phyloP scores from a whole-genome alignment of 2,329 filamentous ascomycete species.

The Dactylellina cionopaga region DNA sequence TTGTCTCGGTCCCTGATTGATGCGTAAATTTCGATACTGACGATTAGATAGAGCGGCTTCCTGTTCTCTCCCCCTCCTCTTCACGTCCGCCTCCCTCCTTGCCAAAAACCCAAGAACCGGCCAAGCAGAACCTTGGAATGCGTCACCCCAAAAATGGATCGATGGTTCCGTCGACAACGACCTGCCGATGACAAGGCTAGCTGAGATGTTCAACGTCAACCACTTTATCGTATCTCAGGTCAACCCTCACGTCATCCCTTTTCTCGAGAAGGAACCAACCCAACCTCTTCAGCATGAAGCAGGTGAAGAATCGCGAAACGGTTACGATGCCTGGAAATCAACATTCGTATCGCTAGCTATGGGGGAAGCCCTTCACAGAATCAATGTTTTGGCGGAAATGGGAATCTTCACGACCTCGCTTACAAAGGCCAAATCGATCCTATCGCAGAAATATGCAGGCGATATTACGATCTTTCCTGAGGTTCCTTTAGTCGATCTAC shows the following conservation, averaged over 20 bases:
- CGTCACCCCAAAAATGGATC: constrained; percentile 85
- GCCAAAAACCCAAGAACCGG: constrained; percentile 87
- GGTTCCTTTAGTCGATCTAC: constrained; percentile 77
- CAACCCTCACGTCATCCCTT: constrained; percentile 91
- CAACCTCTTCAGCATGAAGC: constrained; percentile 25
- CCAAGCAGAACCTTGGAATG: constrained; percentile 82
- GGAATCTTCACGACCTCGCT: constrained; percentile 81
- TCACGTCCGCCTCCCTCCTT: constrained; percentile 79
- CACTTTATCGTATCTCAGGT: constrained; percentile 98
- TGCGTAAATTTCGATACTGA: constrained; percentile 56
- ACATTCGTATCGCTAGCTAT: constrained; percentile 72
- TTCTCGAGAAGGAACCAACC: constrained; percentile 73
- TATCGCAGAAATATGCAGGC: constrained; percentile 90
- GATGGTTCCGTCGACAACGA: constrained; percentile 96
- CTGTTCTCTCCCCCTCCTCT: constrained; percentile 89
- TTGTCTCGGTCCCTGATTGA: constrained; percentile 57
- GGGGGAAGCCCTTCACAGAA: constrained; percentile 80
- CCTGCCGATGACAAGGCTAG: constrained; percentile 85
- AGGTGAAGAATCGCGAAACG: constrained; percentile 2
- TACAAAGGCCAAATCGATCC: constrained; percentile 80
- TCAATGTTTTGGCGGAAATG: constrained; percentile 81
- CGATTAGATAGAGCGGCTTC: constrained; percentile 72
- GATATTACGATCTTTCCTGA: constrained; percentile 94
- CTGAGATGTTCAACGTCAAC: constrained; percentile 97
- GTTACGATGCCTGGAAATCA: constrained; percentile 52